phyloP scores from a whole-genome alignment of 2,329 filamentous ascomycete species.

The Emmonsiellopsis sp. region DNA sequence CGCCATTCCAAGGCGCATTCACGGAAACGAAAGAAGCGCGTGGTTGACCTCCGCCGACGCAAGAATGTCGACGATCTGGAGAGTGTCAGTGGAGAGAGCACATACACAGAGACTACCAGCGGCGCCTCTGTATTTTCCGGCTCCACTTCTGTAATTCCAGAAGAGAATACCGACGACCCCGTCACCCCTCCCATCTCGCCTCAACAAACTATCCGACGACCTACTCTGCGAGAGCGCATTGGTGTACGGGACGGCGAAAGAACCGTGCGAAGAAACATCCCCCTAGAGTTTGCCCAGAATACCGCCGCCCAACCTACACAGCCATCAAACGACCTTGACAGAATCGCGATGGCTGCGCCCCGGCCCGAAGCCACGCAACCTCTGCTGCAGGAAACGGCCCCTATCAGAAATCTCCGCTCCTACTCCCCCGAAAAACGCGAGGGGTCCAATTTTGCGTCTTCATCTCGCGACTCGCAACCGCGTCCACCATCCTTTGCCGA shows the following conservation, averaged over 20 bases:
- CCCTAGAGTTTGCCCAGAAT: conserved; percentile 15
- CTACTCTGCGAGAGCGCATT: conserved; percentile 25
- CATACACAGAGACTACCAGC: conserved; percentile 29
- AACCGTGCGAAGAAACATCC: conserved; percentile 15
- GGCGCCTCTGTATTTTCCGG: conserved; percentile 40
- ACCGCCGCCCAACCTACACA: conserved; percentile 2
- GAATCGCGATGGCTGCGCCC: not conserved
- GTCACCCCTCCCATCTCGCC: conserved; percentile 45
- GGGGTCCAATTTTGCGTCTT: not conserved
- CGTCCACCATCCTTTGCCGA: conserved; percentile 6
- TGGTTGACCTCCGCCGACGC: conserved; percentile 38
- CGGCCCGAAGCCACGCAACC: not conserved
- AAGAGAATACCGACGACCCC: conserved; percentile 49
- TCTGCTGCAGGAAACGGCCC: not conserved
- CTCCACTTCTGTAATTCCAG: conserved; percentile 48
- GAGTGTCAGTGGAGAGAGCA: conserved; percentile 34
- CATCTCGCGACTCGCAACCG: not conserved
- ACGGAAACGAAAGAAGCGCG: conserved; percentile 41
- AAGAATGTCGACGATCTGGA: conserved; percentile 31
- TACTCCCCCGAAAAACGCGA: not conserved
- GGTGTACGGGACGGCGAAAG: conserved; percentile 16
- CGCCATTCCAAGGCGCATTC: conserved; percentile 36
- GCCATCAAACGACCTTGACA: not conserved
- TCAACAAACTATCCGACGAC: conserved; percentile 22
- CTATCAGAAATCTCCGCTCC: not conserved